Conservation (phyloP, 139 green algal species). For the Tetradesmus obliquus region DNA sequence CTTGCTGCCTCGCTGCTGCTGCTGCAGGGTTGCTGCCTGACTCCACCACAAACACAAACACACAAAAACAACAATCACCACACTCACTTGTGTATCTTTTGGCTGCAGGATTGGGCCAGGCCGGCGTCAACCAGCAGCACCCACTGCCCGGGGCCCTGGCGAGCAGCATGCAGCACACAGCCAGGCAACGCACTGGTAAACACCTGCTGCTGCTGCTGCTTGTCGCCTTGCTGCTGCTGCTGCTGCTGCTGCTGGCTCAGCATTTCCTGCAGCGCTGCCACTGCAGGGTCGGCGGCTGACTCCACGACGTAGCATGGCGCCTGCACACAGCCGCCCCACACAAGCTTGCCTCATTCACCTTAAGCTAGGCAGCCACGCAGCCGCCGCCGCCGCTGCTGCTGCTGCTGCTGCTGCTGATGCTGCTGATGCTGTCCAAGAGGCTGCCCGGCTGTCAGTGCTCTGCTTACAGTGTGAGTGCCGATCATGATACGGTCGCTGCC, state of each 20-base stretch:
- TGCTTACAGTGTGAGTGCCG: too few relatives aligned
- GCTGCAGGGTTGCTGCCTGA: slow-evolving; percentile 55
- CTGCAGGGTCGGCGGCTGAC: slow-evolving; percentile 58
- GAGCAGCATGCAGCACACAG: neutral
- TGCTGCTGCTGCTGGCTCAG: neutral
- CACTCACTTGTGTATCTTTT: slow-evolving; percentile 91
- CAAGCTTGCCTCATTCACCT: too few relatives aligned
- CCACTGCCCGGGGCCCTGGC: neutral
- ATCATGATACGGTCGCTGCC: too few relatives aligned
- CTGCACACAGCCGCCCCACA: too few relatives aligned
- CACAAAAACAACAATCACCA: too few relatives aligned
- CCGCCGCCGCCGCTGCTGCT: too few relatives aligned
- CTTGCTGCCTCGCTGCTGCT: slow-evolving; percentile 24
- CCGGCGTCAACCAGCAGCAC: slow-evolving; percentile 65
- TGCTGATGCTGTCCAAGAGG: too few relatives aligned
- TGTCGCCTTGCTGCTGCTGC: neutral
- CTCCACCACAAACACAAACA: slow-evolving; percentile 85
- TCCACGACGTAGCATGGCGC: too few relatives aligned
- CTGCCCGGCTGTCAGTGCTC: too few relatives aligned
- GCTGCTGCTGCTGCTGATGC: too few relatives aligned
- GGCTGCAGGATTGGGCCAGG: slow-evolving; percentile 60
- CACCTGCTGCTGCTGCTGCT: neutral
- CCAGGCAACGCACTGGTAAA: neutral
- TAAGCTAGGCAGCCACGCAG: too few relatives aligned
- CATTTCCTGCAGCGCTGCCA: slow-evolving; percentile 42